Evolutionary conservation across 179 eudicot species (phyloP), one percentile per base, ranked within the genome.

Genomic region (Dionaea muscipula): DNA sequence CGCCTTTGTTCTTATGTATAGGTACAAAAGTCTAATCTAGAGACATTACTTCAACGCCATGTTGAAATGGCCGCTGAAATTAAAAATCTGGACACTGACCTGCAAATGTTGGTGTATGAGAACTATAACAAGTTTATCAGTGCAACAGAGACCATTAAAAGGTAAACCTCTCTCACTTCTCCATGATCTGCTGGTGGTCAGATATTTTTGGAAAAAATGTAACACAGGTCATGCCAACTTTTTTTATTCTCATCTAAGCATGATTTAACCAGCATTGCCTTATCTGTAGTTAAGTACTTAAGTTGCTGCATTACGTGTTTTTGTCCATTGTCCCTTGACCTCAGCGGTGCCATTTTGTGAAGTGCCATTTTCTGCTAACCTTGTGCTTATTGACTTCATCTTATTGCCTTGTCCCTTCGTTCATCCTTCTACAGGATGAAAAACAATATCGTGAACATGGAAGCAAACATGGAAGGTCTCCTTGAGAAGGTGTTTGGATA

Each of bases 31-130:
- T 77, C 93, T 38, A 87, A 82, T 60, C 59, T 91, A 72, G 96
- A 91, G 69, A 78, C 80, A 7, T 71, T 91, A 57, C 98, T 91
- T 70, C 93, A 87, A 70, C 81, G 78, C 52, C 98, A 91, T 72
- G 96, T 91, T 47, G 94, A 91, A 77, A 84, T 91, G 98, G 98
- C 98, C 51, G 94, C 98, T 63, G 98, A 91, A 69, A 87, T 84
- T 53, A 91, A 91, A 62, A 91, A 87, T 75, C 93, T 91, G 60
- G 98, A 87, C 68, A 91, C 98, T 47, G 98, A 91, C 81, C 63
- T 87, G 78, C 98, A 91, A 72, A 91, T 87, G 98, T 69, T 91
- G 57, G 98, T 91, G 49, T 91, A 91, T 74, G 98, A 87, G 58
- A 91, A 91, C 66, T 91, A 91, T 78, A 91, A 91, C 72, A 91